Evolutionary conservation across 2,329 filamentous ascomycete genomes (phyloP).

Genomic region (Coniochaeta sp.): DNA sequence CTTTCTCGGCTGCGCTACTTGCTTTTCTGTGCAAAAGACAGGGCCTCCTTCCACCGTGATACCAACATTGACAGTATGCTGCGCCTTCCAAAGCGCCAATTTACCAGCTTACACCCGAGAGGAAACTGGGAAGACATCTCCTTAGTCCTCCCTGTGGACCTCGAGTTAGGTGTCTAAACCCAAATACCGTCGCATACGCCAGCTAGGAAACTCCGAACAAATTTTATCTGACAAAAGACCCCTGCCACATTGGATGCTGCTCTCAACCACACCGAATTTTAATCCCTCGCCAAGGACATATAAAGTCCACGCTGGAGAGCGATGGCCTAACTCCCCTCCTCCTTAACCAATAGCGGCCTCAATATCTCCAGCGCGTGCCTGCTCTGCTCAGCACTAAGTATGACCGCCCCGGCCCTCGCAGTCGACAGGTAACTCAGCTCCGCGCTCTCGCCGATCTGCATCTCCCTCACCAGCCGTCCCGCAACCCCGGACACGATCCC

Average conservation of each 20-base stretch:
- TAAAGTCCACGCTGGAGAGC: too few relatives aligned
- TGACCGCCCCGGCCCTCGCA: slow-evolving; percentile 80
- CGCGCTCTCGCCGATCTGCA: slow-evolving; percentile 47
- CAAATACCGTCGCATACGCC: not conserved
- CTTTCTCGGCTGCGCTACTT: not conserved
- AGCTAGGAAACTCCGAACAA: not conserved
- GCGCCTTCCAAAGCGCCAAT: not conserved
- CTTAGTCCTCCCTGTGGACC: not conserved
- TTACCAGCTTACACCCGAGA: not conserved
- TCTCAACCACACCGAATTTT: not conserved
- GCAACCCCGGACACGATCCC: slow-evolving; percentile 95
- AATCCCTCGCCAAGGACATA: not conserved
- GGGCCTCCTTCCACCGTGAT: not conserved
- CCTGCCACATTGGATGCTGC: not conserved
- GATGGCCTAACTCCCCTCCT: slow-evolving; percentile 3
- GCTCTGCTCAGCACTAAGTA: slow-evolving; percentile 70
- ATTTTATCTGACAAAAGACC: not conserved
- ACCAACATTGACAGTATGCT: not conserved
- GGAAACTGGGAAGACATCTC: not conserved
- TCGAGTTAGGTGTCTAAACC: not conserved
- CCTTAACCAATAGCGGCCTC: slow-evolving; percentile 37
- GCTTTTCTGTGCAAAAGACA: not conserved
- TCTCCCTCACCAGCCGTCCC: slow-evolving; percentile 69
- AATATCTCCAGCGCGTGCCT: slow-evolving; percentile 68
- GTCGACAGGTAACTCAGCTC: slow-evolving; percentile 91